Percentiles rank a stretch among this genome's conserved stretches.
These are phyloP conservation scores for Rugonectria rugulosa DNA, from an alignment of 2,329 filamentous ascomycete species.

Conservation along the genomic window DNA sequence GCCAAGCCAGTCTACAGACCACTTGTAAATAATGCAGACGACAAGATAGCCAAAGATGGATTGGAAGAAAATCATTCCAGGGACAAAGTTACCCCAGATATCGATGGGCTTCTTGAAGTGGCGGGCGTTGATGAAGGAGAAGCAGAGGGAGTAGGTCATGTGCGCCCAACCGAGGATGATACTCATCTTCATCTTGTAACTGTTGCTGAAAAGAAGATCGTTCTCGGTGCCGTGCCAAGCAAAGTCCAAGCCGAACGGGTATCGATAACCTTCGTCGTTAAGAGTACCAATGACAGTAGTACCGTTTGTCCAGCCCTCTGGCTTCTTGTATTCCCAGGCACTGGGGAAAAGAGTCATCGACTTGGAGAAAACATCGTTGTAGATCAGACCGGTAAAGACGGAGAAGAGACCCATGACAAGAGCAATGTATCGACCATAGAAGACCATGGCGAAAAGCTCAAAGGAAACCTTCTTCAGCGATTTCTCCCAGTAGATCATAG, in stretches of 20 bases:
- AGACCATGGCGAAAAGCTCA: constrained; percentile 97
- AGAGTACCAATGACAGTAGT: constrained; percentile 72
- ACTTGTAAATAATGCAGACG: constrained; percentile 95
- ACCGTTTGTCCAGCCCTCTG: constrained; percentile 70
- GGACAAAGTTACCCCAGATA: constrained; percentile 96
- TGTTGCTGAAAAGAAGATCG: constrained; percentile 94
- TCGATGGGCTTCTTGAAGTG: constrained; percentile 96
- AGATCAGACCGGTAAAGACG: constrained; percentile 95
- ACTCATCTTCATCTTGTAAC: constrained; percentile 99
- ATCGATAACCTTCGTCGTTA: constrained; percentile 76
- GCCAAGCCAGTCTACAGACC: constrained; percentile 83
- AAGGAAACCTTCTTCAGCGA: constrained; percentile 90
- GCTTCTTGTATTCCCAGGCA: constrained; percentile 83
- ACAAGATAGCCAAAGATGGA: constrained; percentile 97
- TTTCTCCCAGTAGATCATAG: constrained; percentile 98
- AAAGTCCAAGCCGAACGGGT: constrained; percentile 95
- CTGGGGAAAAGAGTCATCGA: constrained; percentile 88
- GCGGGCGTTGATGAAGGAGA: constrained; percentile 90
- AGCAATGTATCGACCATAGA: constrained; percentile 98
- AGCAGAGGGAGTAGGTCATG: constrained; percentile 98
- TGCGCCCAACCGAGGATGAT: constrained; percentile 97
- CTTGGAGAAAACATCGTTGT: constrained; percentile 97
- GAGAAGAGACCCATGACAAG: constrained; percentile 98
- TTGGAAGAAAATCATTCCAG: constrained; percentile 99
- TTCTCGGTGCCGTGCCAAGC: constrained; percentile 98